Evolutionary conservation across 1,284 basidiomycete genomes (phyloP).

Genomic region (Trichosporon coremiiforme): DNA sequence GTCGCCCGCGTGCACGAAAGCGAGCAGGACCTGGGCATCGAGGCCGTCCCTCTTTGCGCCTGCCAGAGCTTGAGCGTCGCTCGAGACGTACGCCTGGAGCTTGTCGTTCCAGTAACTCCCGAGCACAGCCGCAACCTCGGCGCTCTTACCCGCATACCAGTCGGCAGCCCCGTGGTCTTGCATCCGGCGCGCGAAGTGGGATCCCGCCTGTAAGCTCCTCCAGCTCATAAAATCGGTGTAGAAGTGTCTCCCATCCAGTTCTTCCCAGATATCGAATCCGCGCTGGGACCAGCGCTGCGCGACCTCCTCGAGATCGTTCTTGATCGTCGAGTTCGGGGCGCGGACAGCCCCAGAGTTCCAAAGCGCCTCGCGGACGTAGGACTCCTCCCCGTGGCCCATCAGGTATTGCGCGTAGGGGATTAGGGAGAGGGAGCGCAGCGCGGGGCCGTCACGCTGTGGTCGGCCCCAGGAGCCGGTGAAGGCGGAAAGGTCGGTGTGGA

Average conservation of each 20-base stretch:
- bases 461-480: slow-evolving; percentile 58
- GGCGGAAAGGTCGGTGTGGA: slow-evolving; percentile 54
- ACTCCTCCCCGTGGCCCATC: slow-evolving; percentile 52
- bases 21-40: slow-evolving; percentile 56
- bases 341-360: slow-evolving; percentile 45
- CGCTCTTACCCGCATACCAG: slow-evolving; percentile 50
- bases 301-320: slow-evolving; percentile 60
- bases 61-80: not conserved
- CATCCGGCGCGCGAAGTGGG: slow-evolving; percentile 50
- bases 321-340: slow-evolving; percentile 51
- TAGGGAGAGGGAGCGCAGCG: slow-evolving; percentile 57
- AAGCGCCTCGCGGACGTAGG: slow-evolving; percentile 50
- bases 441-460: slow-evolving; percentile 60
- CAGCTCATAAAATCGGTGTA: slow-evolving; percentile 57
- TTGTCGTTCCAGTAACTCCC: slow-evolving; percentile 37
- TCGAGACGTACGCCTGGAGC: not conserved
- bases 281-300: slow-evolving; percentile 49
- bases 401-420: slow-evolving; percentile 57
- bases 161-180: slow-evolving; percentile 48
- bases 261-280: slow-evolving; percentile 57
- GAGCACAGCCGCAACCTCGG: slow-evolving; percentile 40
- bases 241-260: slow-evolving; percentile 56
- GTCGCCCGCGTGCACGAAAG: slow-evolving; percentile 53
- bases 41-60: slow-evolving; percentile 41
- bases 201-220: slow-evolving; percentile 55